A percentile compares a stretch with the other conserved stretches of the same genome.
phyloP scores from a whole-genome alignment of 2,329 filamentous ascomycete species.

The Metarhizium anisopliae region DNA sequence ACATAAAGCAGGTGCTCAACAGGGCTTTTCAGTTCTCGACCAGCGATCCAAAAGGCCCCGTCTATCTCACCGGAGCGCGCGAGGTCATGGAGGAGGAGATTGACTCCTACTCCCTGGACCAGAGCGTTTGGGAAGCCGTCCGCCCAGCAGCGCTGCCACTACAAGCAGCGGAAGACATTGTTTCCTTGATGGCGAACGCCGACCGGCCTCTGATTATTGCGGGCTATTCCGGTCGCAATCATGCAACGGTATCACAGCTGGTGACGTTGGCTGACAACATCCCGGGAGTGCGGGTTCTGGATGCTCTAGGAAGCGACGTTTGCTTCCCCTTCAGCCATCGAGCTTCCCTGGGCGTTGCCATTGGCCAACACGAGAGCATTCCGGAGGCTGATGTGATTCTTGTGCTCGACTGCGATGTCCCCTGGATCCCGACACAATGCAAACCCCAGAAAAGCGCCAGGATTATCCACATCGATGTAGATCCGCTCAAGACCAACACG shows the following conservation, averaged over 20 bases:
- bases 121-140: slow-evolving; percentile 58
- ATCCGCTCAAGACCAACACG: slow-evolving; percentile 63
- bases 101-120: slow-evolving; percentile 48
- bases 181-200: slow-evolving; percentile 48
- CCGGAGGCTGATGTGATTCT: slow-evolving; percentile 66
- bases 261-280: slow-evolving; percentile 56
- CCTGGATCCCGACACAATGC: slow-evolving; percentile 79
- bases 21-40: slow-evolving; percentile 69
- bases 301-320: not conserved
- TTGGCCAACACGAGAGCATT: too few species aligned
- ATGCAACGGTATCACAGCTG: slow-evolving; percentile 46
- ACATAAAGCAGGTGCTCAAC: slow-evolving; percentile 78
- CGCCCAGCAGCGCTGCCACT: slow-evolving; percentile 46
- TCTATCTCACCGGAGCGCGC: slow-evolving; percentile 63
- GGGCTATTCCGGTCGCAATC: slow-evolving; percentile 13
- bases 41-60: slow-evolving; percentile 63
- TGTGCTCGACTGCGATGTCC: slow-evolving; percentile 82
- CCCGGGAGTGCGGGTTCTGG: slow-evolving; percentile 53
- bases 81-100: slow-evolving; percentile 79
- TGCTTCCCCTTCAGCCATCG: too few species aligned
- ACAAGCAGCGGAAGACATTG: slow-evolving; percentile 44
- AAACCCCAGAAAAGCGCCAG: slow-evolving; percentile 41
- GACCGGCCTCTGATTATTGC: slow-evolving; percentile 17
- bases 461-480: slow-evolving; percentile 57
- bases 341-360: too few species aligned